A percentile compares a stretch with the other conserved stretches of the same genome.
These are phyloP conservation scores for Telfairia occidentalis DNA, from an alignment of 331 rosid genomes.

Conservation along the genomic window DNA sequence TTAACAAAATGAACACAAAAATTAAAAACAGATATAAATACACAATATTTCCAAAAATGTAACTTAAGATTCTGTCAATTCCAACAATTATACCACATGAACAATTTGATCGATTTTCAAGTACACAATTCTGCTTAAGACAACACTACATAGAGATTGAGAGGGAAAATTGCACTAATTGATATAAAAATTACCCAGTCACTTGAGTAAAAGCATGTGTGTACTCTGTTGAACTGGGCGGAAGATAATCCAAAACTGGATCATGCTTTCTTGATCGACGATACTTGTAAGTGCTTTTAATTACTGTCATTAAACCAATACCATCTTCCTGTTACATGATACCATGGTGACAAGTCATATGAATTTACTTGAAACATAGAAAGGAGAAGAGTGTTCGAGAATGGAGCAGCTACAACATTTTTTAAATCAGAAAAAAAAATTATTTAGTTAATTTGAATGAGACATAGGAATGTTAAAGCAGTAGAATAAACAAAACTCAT, in stretches of 20 bases:
- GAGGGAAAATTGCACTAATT: not conserved
- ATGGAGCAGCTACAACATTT: not conserved
- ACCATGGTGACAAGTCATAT: conserved; percentile 6
- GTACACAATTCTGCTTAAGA: not conserved
- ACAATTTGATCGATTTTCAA: not conserved
- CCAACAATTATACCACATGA: not conserved
- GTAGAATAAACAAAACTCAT: not conserved
- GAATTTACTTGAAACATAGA: not conserved
- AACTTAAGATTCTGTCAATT: not conserved
- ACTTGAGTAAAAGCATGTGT: conserved; percentile 36
- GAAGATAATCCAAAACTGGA: conserved; percentile 47
- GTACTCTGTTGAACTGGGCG: conserved; percentile 60
- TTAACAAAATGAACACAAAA: not conserved
- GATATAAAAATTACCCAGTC: conserved; percentile 41
- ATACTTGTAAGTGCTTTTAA: conserved; percentile 62
- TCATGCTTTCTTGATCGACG: conserved; percentile 53
- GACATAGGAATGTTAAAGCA: not conserved
- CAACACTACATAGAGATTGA: not conserved
- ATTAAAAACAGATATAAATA: not conserved
- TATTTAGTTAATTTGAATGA: not conserved
- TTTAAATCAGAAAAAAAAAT: not conserved
- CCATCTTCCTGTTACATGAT: conserved; percentile 71
- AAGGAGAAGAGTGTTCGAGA: not conserved
- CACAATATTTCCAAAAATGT: not conserved
- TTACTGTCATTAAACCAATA: conserved; percentile 63